Evolutionary conservation across 495 filamentous ascomycete species (phyloP).

Genomic region (Penicillium paxilli): DNA sequence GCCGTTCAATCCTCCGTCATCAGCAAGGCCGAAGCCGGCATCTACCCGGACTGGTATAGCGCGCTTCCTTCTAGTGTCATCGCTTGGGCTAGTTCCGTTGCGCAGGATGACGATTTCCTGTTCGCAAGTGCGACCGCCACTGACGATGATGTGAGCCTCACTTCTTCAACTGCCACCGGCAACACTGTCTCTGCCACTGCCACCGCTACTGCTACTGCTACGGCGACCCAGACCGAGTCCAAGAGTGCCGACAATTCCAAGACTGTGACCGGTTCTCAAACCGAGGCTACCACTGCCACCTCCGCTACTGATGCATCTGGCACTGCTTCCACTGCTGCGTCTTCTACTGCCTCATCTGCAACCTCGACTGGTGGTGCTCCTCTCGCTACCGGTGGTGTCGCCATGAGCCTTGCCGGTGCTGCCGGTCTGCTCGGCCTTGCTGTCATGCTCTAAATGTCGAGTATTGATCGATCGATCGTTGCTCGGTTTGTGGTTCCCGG

Average conservation of each 20-base stretch:
- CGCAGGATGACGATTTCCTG: background rate
- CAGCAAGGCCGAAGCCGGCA: constrained; percentile 13
- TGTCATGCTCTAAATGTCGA: background rate
- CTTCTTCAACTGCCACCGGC: background rate
- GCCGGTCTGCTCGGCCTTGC: background rate
- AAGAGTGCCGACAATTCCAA: background rate
- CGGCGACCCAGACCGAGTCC: too few species aligned
- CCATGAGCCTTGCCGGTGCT: constrained; percentile 16
- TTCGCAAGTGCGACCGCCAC: background rate
- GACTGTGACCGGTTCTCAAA: background rate
- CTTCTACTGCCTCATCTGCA: background rate
- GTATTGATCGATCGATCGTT: background rate
- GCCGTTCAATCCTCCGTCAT: constrained; percentile 7
- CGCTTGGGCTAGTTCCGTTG: constrained; percentile 17
- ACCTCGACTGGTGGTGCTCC: constrained; percentile 3
- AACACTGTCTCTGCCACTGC: background rate
- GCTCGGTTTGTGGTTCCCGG: too few species aligned
- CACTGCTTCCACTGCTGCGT: background rate
- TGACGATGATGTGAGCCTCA: background rate
- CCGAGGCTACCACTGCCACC: background rate
- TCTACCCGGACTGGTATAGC: constrained; percentile 26
- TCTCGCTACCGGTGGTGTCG: constrained; percentile 16
- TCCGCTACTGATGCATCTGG: background rate
- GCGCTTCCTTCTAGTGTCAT: constrained; percentile 24
- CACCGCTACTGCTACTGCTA: background rate